These are phyloP conservation scores for Monosporozyma aerobia DNA, from an alignment of 805 yeast genomes.

Conservation along the genomic window DNA sequence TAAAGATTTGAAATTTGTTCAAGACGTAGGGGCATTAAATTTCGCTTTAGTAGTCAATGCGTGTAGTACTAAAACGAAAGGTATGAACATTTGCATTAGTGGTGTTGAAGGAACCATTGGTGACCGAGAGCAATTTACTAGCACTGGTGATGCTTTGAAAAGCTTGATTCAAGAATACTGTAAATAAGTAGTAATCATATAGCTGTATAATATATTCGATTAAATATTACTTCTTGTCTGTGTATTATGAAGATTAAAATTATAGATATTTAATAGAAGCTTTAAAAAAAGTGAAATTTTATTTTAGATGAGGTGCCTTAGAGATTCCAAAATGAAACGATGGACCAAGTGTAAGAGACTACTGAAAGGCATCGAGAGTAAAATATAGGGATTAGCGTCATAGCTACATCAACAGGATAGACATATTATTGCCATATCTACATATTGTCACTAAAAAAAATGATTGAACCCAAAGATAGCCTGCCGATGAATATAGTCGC, in stretches of 20 bases:
- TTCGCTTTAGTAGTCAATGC: slow-evolving; percentile 16
- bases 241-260: too few relatives aligned
- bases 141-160: not conserved
- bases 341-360: not conserved
- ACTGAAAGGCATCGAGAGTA: too few relatives aligned
- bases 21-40: slow-evolving; percentile 16
- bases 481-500: not conserved
- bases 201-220: not conserved
- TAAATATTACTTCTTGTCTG: not conserved
- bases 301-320: not conserved
- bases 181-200: not conserved
- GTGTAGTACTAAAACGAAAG: slow-evolving; percentile 15
- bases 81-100: slow-evolving; percentile 16
- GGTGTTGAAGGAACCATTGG: slow-evolving; percentile 11
- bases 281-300: not conserved
- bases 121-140: slow-evolving; percentile 2
- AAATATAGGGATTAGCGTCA: too few relatives aligned
- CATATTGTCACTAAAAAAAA: not conserved
- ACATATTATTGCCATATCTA: too few relatives aligned
- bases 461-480: not conserved
- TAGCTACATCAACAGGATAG: too few relatives aligned
- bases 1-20: slow-evolving; percentile 16
- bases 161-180: not conserved
- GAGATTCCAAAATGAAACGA: not conserved
- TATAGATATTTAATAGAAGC: not conserved